A percentile compares a stretch with the other conserved stretches of the same genome.
These are phyloP conservation scores for Globisporangium spinosum DNA, from an alignment of 352 stramenopile species.

Conservation along the genomic window DNA sequence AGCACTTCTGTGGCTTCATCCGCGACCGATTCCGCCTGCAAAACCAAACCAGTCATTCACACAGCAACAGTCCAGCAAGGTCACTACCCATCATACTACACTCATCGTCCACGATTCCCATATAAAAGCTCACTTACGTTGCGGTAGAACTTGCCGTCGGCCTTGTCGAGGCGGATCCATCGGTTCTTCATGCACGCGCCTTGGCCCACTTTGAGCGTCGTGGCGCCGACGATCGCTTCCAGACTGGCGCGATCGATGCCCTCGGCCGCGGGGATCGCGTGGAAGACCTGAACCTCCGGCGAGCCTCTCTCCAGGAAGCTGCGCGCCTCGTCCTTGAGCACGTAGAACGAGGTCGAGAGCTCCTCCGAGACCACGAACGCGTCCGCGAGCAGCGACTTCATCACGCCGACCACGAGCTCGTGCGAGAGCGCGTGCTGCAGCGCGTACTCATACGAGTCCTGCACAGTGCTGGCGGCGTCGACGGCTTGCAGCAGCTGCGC, in stretches of 20 bases:
- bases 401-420: slow-evolving; percentile 91
- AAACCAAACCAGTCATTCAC: neutral
- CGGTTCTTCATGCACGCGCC: slow-evolving; percentile 98
- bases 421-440: slow-evolving; percentile 82
- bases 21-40: slow-evolving; percentile 43
- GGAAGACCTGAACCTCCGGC: slow-evolving; percentile 83
- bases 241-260: slow-evolving; percentile 76
- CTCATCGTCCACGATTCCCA: neutral
- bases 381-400: slow-evolving; percentile 95
- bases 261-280: slow-evolving; percentile 66
- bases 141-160: slow-evolving; percentile 83
- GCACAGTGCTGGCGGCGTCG: slow-evolving; percentile 32
- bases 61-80: neutral
- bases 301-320: slow-evolving; percentile 66
- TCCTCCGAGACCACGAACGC: slow-evolving; percentile 87
- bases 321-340: slow-evolving; percentile 90
- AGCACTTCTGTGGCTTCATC: slow-evolving; percentile 86
- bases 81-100: neutral
- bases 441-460: slow-evolving; percentile 87
- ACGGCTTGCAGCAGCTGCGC: slow-evolving; percentile 63
- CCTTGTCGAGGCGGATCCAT: slow-evolving; percentile 94
- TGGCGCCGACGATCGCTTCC: slow-evolving; percentile 77
- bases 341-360: slow-evolving; percentile 88
- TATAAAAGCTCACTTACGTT: slow-evolving; percentile 34
- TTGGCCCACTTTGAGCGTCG: slow-evolving; percentile 94